Base-by-base conservation (phyloP, 1,139 yeast genomes). In the Magnusiomyces magnusii region DNA sequence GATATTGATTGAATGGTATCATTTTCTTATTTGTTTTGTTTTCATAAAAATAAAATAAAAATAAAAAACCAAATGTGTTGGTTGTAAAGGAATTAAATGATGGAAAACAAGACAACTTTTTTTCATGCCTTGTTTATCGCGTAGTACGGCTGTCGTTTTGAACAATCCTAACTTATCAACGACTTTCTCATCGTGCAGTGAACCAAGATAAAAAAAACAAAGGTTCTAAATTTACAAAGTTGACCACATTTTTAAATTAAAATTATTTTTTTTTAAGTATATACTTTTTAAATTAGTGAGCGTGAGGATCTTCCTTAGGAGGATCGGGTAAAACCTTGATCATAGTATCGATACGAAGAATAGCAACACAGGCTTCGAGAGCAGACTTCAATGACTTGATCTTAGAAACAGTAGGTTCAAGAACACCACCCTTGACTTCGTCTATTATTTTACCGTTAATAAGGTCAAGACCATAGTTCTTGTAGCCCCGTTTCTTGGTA, bases 291-390 rank as follows among this genome's bases (percentile, higher is more conserved):
- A 7, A 31, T 55, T 50, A 44, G 19, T 34, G 75, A n/a, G 64
- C 75, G 56, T 73, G 76, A 5, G 76, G 76, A 56, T 95, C 96
- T 75, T 92, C 96, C 78, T 84, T 84, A 64, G 89, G 89, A 64
- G 91, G 95, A 70, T 93, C 99, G 34, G 99, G 99, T 67, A 92
- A 93, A 61, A 95, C 97, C 58, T 91, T 88, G 71, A 95, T 93
- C 96, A 93, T 91, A 59, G 99, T 95, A 74, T 95, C 99, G 69
- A 95, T 95, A 80, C 99, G 86, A 68, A 95, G 81, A 65, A 95
- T 93, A 50, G 99, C 96, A 73, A 95, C 86, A 76, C 99, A 93
- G 2, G 99, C 99, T 76, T 95, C 99, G 67, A 95, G 83, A 17
- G 99, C 98, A 61, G 95, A 86, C 76, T 95, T 92, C 71, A 95